Evolutionary conservation across 1,284 basidiomycete species (phyloP).

Genomic region (Ustilago lituana): DNA sequence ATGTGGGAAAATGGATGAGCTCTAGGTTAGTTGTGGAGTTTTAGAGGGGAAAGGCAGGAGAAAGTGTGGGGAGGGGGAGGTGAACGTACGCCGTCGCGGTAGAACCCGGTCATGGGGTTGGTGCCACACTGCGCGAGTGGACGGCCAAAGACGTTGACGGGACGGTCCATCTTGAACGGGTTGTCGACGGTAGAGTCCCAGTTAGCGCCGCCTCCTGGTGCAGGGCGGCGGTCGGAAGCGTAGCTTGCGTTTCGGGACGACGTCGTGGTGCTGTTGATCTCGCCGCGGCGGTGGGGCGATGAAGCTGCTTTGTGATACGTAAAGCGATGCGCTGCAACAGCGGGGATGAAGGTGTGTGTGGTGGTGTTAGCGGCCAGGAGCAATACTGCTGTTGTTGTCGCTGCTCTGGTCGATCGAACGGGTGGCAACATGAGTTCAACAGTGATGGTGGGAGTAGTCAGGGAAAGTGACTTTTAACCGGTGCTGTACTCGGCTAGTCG

Average conservation of each 20-base stretch:
- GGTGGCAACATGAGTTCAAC: slow-evolving; percentile 17
- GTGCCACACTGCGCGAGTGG: slow-evolving; percentile 49
- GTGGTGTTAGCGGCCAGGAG: slow-evolving; percentile 13
- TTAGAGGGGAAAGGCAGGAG: too few species aligned
- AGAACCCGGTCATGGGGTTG: slow-evolving; percentile 53
- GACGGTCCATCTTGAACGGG: slow-evolving; percentile 48
- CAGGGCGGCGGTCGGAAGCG: slow-evolving; percentile 23
- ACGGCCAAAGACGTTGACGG: slow-evolving; percentile 50
- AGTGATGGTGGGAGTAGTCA: background rate
- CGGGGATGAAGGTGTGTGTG: too few species aligned
- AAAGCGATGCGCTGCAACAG: slow-evolving; percentile 3
- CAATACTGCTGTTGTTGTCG: slow-evolving; percentile 3
- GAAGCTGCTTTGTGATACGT: slow-evolving; percentile 17
- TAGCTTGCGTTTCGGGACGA: slow-evolving; percentile 29
- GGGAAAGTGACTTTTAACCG: too few species aligned
- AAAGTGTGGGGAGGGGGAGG: background rate
- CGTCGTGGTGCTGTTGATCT: slow-evolving; percentile 11
- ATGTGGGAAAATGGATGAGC: too few species aligned
- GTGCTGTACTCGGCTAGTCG: too few species aligned
- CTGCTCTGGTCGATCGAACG: slow-evolving; percentile 4
- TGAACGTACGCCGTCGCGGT: slow-evolving; percentile 47
- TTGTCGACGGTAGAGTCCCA: slow-evolving; percentile 12
- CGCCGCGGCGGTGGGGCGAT: too few species aligned
- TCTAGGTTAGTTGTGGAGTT: too few species aligned
- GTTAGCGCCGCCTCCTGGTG: background rate